These are phyloP conservation scores for Speleostelium caveatum DNA, from an alignment of 78 protist genomes.

Conservation along the genomic window DNA sequence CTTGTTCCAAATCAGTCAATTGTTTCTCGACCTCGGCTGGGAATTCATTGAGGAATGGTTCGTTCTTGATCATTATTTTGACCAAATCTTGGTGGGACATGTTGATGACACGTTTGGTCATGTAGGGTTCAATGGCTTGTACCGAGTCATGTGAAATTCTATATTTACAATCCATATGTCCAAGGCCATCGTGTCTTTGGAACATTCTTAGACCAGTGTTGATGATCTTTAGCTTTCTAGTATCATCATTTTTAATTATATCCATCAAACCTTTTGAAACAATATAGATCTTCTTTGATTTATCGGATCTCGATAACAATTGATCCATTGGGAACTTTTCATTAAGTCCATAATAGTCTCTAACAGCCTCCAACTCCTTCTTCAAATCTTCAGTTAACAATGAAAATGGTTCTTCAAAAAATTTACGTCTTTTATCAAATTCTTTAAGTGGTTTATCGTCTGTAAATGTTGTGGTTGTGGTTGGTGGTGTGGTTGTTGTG, in stretches of 20 bases:
- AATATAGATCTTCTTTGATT: slow-evolving; percentile 22
- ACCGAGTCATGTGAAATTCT: slow-evolving; percentile 45
- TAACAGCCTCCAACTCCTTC: slow-evolving; percentile 15
- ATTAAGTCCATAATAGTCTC: slow-evolving; percentile 66
- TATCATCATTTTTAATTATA: slow-evolving; percentile 28
- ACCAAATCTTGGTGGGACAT: slow-evolving; percentile 44
- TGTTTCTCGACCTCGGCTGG: not conserved
- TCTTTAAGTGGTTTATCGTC: slow-evolving; percentile 3
- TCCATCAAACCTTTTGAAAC: slow-evolving; percentile 39
- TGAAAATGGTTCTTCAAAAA: slow-evolving; percentile 59
- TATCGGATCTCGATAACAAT: slow-evolving; percentile 57
- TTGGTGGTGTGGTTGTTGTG: slow-evolving; percentile 7
- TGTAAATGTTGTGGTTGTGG: not conserved
- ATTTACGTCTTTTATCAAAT: slow-evolving; percentile 12
- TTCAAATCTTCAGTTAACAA: slow-evolving; percentile 12
- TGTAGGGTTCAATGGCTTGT: slow-evolving; percentile 42
- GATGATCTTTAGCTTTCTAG: slow-evolving; percentile 57
- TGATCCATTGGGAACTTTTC: slow-evolving; percentile 53
- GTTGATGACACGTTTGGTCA: slow-evolving; percentile 28
- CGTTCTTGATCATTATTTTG: not conserved
- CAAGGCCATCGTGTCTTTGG: slow-evolving; percentile 60
- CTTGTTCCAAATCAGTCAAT: slow-evolving; percentile 41
- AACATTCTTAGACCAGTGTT: slow-evolving; percentile 62
- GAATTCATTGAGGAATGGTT: slow-evolving; percentile 51
- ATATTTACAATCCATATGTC: slow-evolving; percentile 29